Evolutionary conservation across 345 rosid species (phyloP).

Genomic region (Fremontodendron californicum): DNA sequence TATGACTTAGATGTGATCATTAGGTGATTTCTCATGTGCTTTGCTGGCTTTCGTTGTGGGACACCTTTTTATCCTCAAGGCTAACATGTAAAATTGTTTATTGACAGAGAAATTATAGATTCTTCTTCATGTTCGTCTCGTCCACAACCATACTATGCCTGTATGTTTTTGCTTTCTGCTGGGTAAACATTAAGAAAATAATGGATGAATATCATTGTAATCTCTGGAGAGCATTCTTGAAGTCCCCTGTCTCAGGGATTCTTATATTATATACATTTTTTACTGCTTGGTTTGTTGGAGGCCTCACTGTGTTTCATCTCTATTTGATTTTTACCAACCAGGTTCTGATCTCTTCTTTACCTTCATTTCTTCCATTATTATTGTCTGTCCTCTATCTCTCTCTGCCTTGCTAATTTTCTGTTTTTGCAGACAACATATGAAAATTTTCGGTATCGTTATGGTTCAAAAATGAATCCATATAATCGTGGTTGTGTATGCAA

Average conservation of each 20-base stretch:
- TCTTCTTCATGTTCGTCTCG: too few species aligned
- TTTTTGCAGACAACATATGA: too few species aligned
- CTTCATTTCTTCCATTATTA: neutral
- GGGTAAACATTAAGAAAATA: conserved; percentile 60
- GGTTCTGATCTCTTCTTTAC: conserved; percentile 32
- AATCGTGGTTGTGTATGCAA: conserved; percentile 46
- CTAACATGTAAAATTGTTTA: too few species aligned
- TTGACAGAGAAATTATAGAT: conserved; percentile 83
- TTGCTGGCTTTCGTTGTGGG: too few species aligned
- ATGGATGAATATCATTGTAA: conserved; percentile 42
- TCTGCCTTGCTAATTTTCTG: too few species aligned
- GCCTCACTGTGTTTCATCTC: conserved; percentile 78
- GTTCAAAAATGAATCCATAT: conserved; percentile 59
- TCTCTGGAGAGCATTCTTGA: conserved; percentile 59
- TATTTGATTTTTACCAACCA: conserved; percentile 73
- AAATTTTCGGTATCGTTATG: conserved; percentile 69
- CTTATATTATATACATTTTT: conserved; percentile 71
- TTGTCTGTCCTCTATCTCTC: neutral
- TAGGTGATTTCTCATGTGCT: too few species aligned
- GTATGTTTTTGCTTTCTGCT: conserved; percentile 70
- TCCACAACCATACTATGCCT: conserved; percentile 78
- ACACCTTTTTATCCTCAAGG: too few species aligned
- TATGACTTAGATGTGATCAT: neutral
- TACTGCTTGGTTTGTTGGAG: conserved; percentile 82
- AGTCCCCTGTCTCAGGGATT: conserved; percentile 68